Evolutionary conservation across 2,329 filamentous ascomycete species (phyloP).

Genomic region (Lachnum nothofagi): DNA sequence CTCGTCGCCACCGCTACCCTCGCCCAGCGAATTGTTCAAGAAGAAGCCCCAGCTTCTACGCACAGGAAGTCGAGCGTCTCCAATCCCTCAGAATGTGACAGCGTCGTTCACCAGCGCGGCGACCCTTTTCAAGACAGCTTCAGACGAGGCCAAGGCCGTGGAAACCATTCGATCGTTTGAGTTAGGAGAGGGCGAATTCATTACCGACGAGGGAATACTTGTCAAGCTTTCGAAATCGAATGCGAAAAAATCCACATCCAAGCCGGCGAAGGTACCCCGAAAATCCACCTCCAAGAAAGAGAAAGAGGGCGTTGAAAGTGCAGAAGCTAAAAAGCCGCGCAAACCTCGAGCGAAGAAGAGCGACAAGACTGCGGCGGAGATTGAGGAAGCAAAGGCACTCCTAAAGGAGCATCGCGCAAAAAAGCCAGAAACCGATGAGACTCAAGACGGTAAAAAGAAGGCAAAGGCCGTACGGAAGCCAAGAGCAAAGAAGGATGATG

Average conservation of each 20-base stretch:
- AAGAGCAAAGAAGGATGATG: slow-evolving; percentile 27
- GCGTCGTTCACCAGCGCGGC: slow-evolving; percentile 41
- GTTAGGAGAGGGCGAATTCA: slow-evolving; percentile 16
- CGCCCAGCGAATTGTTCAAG: slow-evolving; percentile 45
- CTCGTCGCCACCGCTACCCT: slow-evolving; percentile 42
- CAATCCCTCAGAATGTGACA: slow-evolving; percentile 36
- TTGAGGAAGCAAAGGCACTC: slow-evolving; percentile 6
- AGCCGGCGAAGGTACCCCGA: slow-evolving; percentile 24
- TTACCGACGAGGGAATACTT: slow-evolving; percentile 23
- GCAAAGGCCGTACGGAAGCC: slow-evolving; percentile 24
- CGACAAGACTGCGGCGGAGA: slow-evolving; percentile 3
- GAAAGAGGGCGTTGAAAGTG: neutral
- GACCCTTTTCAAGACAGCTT: slow-evolving; percentile 20
- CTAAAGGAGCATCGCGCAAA: slow-evolving; percentile 21
- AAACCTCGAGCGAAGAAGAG: slow-evolving; percentile 24
- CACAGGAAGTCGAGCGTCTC: slow-evolving; percentile 36
- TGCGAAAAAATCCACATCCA: slow-evolving; percentile 4
- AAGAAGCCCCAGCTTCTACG: slow-evolving; percentile 33
- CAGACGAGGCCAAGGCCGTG: slow-evolving; percentile 2
- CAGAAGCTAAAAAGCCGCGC: slow-evolving; percentile 22
- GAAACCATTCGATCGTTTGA: slow-evolving; percentile 4
- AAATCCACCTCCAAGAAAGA: slow-evolving; percentile 18
- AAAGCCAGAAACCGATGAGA: slow-evolving; percentile 13
- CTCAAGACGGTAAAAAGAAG: slow-evolving; percentile 7
- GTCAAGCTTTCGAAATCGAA: slow-evolving; percentile 27